Percentiles rank a stretch among this genome's conserved stretches.
Evolutionary conservation across 768 basidiomycete species (phyloP).

Genomic region (Termitomyces sp.): DNA sequence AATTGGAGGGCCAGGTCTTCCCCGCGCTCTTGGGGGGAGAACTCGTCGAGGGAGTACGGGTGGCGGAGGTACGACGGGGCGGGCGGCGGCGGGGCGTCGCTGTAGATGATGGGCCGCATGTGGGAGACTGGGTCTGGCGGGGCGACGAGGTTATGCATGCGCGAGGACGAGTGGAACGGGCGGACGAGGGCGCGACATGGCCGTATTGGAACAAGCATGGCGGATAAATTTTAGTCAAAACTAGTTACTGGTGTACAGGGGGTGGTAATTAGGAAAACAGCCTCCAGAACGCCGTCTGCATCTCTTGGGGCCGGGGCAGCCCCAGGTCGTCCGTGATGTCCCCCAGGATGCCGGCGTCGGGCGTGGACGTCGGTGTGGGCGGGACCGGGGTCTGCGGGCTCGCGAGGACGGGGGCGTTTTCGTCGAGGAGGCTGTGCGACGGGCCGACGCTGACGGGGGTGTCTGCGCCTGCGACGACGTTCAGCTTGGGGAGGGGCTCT

Average conservation of each 20-base stretch:
- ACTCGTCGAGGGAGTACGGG: constrained; percentile 79
- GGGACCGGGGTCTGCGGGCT: constrained; percentile 11
- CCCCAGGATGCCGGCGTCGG: constrained; percentile 32
- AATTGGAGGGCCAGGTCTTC: constrained; percentile 59
- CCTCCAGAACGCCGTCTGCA: constrained; percentile 26
- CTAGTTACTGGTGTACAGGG: background rate
- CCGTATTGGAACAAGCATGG: constrained; percentile 12
- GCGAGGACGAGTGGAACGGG: constrained; percentile 21
- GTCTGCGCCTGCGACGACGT: constrained; percentile 35
- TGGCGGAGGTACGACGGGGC: constrained; percentile 38
- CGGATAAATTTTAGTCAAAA: background rate
- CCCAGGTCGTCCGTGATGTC: constrained; percentile 43
- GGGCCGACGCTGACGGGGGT: constrained; percentile 32
- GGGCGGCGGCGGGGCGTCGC: constrained; percentile 39
- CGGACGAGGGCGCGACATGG: constrained; percentile 11
- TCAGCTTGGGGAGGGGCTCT: constrained; percentile 33
- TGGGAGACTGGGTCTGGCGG: constrained; percentile 77
- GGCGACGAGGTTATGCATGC: constrained; percentile 40
- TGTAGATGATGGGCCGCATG: constrained; percentile 75
- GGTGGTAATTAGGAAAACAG: constrained; percentile 20
- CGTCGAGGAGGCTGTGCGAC: constrained; percentile 29
- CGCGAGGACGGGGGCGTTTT: constrained; percentile 10
- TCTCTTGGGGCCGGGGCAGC: constrained; percentile 28
- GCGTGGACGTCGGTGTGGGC: background rate
- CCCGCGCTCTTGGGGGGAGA: constrained; percentile 31